Evolutionary conservation across 805 yeast genomes (phyloP).

Genomic region (Metschnikowia cerradonensis): DNA sequence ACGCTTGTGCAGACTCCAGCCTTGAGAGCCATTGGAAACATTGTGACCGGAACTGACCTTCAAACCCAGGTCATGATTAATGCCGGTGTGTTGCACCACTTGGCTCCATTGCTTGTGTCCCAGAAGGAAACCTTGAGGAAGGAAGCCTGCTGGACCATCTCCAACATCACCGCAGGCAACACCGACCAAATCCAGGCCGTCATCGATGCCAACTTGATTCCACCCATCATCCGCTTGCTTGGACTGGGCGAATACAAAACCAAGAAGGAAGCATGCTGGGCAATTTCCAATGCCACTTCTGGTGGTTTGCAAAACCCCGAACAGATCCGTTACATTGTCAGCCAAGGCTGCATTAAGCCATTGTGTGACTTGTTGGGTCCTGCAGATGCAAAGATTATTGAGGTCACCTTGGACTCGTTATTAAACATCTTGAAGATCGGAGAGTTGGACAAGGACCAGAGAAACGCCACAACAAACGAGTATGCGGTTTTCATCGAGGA

Average conservation of each 20-base stretch:
- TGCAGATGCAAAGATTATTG: conserved; percentile 88
- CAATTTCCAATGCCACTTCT: conserved; percentile 93
- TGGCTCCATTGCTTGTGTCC: conserved; percentile 73
- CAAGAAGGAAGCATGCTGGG: conserved; percentile 99
- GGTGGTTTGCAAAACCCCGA: conserved; percentile 92
- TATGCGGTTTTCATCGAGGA: conserved; percentile 92
- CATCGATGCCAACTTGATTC: conserved; percentile 89
- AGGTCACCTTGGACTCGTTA: conserved; percentile 91
- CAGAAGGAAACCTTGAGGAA: conserved; percentile 90
- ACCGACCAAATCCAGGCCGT: conserved; percentile 95
- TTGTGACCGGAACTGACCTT: conserved; percentile 93
- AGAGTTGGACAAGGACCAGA: conserved; percentile 81
- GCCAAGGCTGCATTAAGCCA: conserved; percentile 96
- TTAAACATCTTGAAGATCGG: conserved; percentile 94
- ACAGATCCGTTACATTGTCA: conserved; percentile 86
- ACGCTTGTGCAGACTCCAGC: conserved; percentile 95
- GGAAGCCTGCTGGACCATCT: conserved; percentile 98
- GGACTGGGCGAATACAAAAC: conserved; percentile 89
- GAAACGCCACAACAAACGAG: conserved; percentile 67
- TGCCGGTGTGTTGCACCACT: conserved; percentile 84
- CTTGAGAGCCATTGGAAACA: conserved; percentile 93
- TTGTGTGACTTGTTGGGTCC: conserved; percentile 85
- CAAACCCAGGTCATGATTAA: conserved; percentile 95
- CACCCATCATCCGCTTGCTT: conserved; percentile 79
- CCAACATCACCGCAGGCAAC: conserved; percentile 97